Percentiles rank a stretch among this genome's conserved stretches.
phyloP scores from a whole-genome alignment of 495 filamentous ascomycete species.

The Talaromyces wortmannii region DNA sequence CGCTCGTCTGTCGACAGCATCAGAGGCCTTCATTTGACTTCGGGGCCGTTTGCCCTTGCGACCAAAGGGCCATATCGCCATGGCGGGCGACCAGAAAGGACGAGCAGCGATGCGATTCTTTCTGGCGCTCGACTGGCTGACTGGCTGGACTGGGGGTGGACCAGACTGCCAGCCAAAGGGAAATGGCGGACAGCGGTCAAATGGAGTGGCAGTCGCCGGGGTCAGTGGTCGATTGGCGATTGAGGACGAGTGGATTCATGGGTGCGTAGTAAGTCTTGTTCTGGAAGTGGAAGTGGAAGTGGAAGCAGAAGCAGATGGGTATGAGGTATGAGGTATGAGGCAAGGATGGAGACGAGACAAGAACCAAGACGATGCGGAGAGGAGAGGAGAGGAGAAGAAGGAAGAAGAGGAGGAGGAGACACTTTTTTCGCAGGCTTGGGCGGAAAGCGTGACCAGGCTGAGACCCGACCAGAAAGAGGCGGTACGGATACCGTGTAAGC shows the following conservation, averaged over 20 bases:
- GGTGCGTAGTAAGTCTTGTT: constrained; percentile 5
- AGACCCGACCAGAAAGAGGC: too few relatives aligned
- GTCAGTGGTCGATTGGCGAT: constrained; percentile 9
- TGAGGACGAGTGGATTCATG: constrained; percentile 26
- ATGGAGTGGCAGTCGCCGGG: constrained; percentile 12
- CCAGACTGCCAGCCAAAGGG: background rate
- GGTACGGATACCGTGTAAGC: too few relatives aligned
- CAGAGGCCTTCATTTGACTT: constrained; percentile 33
- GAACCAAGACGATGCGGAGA: constrained; percentile 6
- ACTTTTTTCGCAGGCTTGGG: too few relatives aligned
- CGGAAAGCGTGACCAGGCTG: too few relatives aligned
- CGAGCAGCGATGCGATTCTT: background rate
- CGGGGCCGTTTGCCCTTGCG: constrained; percentile 52
- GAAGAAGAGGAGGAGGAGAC: constrained; percentile 4
- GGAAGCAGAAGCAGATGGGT: too few relatives aligned
- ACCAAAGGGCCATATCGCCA: constrained; percentile 77
- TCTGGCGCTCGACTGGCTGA: background rate
- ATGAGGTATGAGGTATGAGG: too few relatives aligned
- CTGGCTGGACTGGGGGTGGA: background rate
- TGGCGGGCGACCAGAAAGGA: constrained; percentile 23
- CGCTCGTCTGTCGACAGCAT: constrained; percentile 18
- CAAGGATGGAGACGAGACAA: background rate
- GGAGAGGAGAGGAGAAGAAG: constrained; percentile 5
- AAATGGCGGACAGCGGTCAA: constrained; percentile 9
- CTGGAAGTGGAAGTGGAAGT: too few relatives aligned